Conservation (phyloP, 2,329 filamentous ascomycete genomes). For the Verticillium klebahnii region DNA sequence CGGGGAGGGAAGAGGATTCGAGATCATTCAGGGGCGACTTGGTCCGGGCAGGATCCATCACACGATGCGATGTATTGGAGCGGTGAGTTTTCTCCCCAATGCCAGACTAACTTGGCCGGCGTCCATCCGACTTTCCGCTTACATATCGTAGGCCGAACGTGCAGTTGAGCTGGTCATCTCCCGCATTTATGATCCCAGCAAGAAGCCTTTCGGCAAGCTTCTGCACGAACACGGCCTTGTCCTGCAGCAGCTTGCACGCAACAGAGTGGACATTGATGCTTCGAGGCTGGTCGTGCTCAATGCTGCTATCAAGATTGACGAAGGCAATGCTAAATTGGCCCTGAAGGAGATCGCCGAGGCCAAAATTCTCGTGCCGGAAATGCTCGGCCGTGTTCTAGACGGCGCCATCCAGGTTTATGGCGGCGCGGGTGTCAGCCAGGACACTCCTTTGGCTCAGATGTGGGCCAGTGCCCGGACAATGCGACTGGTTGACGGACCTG, state of each 20-base stretch:
- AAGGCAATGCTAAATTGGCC: conserved; percentile 79
- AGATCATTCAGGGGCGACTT: conserved; percentile 96
- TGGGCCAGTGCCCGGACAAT: conserved; percentile 79
- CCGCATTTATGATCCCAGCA: conserved; percentile 85
- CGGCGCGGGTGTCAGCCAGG: conserved; percentile 85
- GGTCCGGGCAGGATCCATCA: conserved; percentile 97
- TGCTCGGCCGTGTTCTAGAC: conserved; percentile 85
- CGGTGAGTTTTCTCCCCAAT: conserved; percentile 40
- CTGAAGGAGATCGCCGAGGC: conserved; percentile 92
- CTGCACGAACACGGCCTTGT: conserved; percentile 89
- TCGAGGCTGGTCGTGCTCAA: conserved; percentile 87
- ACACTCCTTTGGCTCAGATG: conserved; percentile 83
- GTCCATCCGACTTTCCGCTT: too few relatives aligned
- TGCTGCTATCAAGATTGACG: conserved; percentile 91
- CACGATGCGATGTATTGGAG: conserved; percentile 91
- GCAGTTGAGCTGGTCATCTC: conserved; percentile 94
- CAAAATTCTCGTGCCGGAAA: conserved; percentile 87
- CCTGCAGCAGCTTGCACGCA: conserved; percentile 89
- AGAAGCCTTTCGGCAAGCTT: conserved; percentile 86
- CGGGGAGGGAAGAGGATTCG: conserved; percentile 89
- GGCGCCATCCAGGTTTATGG: conserved; percentile 91
- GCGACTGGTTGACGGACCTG: conserved; percentile 85
- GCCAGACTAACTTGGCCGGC: too few relatives aligned
- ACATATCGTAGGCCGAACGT: conserved; percentile 60
- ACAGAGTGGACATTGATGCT: conserved; percentile 88